Evolutionary conservation across 169 alveolate genomes (phyloP).

Genomic region (Eimeria sp.): DNA sequence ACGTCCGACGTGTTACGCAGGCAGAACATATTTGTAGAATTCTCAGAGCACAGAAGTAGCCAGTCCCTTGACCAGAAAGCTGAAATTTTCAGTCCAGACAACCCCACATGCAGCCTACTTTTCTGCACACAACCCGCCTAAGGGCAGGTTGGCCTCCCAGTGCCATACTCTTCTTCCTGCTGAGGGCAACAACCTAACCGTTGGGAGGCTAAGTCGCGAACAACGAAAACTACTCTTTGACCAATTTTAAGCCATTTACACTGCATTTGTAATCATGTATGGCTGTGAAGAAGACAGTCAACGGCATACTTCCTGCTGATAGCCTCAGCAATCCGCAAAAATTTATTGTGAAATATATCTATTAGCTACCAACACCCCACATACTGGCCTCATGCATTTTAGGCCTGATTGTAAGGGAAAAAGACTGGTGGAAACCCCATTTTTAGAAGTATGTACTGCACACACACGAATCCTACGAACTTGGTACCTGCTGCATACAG

Average conservation of each 20-base stretch:
- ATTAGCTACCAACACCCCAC: background rate
- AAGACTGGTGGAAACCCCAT: background rate
- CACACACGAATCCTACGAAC: background rate
- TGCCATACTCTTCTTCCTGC: background rate
- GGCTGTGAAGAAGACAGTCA: background rate
- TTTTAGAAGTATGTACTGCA: background rate
- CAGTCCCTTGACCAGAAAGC: background rate
- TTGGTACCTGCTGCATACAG: background rate
- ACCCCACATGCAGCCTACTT: background rate
- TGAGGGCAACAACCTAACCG: background rate
- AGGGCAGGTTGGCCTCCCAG: background rate
- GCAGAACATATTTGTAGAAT: background rate
- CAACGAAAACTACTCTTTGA: background rate
- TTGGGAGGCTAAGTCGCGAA: background rate
- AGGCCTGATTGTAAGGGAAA: background rate
- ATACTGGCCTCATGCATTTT: background rate
- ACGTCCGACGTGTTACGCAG: background rate
- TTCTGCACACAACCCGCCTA: too few relatives aligned
- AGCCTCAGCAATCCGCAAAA: background rate
- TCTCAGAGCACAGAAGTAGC: background rate
- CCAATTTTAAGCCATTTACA: background rate
- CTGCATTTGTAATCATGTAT: background rate
- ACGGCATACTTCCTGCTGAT: background rate
- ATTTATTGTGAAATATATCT: background rate
- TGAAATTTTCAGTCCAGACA: background rate